Percentiles rank a stretch among this genome's conserved stretches.
These are phyloP conservation scores for Zygoascus biomembranicola DNA, from an alignment of 805 yeast species.

Conservation along the genomic window DNA sequence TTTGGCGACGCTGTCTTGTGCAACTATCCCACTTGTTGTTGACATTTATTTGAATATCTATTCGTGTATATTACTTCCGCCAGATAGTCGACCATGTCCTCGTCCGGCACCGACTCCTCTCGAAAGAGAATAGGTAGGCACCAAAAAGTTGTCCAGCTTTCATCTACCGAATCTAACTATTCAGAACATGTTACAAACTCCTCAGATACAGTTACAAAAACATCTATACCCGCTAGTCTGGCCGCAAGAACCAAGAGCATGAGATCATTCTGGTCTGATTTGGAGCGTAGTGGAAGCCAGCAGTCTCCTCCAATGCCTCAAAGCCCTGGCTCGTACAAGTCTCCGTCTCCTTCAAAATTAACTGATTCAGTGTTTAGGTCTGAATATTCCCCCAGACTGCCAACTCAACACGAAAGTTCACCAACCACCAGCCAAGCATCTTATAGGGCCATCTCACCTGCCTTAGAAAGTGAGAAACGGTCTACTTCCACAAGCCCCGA, in stretches of 20 bases:
- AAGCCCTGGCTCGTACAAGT: conserved; percentile 1
- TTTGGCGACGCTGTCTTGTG: too few species aligned
- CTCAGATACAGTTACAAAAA: neutral
- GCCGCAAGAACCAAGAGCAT: conserved; percentile 13
- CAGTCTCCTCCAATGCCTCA: conserved; percentile 10
- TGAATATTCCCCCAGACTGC: neutral
- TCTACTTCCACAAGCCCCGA: neutral
- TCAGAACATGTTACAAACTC: neutral
- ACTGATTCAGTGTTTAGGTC: neutral
- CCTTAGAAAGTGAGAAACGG: neutral
- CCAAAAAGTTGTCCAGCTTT: neutral
- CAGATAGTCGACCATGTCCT: too few species aligned
- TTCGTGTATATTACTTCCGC: too few species aligned
- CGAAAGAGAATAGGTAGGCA: neutral
- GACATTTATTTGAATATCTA: too few species aligned
- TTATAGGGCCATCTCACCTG: neutral
- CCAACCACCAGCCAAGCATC: neutral
- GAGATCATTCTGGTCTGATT: conserved; percentile 19
- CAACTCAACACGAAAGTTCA: neutral
- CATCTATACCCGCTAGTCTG: conserved; percentile 1
- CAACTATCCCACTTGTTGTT: too few species aligned
- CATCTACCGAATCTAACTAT: neutral
- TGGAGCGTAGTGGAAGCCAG: conserved; percentile 12
- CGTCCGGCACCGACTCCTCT: neutral
- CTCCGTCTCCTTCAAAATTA: neutral